Percentiles rank a stretch among this genome's conserved stretches.
Evolutionary conservation across 2,329 filamentous ascomycete species (phyloP).

Genomic region (Penicillium sp.): DNA sequence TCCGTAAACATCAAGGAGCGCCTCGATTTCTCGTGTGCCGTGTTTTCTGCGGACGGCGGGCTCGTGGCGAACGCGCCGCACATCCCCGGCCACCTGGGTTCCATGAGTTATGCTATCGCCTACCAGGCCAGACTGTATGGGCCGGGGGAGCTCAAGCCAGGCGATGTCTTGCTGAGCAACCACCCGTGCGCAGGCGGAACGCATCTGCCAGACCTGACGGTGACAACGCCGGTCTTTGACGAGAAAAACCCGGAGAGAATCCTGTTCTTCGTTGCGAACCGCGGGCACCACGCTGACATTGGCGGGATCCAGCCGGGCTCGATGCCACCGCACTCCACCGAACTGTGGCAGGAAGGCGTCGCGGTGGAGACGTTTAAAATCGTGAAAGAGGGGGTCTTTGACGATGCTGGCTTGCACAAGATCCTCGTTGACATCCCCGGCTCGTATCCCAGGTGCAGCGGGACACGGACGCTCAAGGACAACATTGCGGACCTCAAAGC

Average conservation of each 20-base stretch:
- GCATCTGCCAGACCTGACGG: constrained; percentile 20
- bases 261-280: constrained; percentile 79
- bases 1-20: constrained; percentile 81
- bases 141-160: constrained; percentile 75
- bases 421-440: constrained; percentile 75
- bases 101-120: constrained; percentile 84
- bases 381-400: constrained; percentile 76
- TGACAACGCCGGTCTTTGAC: constrained; percentile 79
- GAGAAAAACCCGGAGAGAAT: constrained; percentile 66
- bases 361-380: constrained; percentile 61
- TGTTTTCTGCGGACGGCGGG: constrained; percentile 77
- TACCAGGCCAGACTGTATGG: constrained; percentile 77
- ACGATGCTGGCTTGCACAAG: constrained; percentile 75
- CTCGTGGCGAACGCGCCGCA: constrained; percentile 74
- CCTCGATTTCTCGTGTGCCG: constrained; percentile 80
- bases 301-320: constrained; percentile 81
- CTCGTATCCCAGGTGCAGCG: constrained; percentile 74
- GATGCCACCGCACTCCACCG: constrained; percentile 69
- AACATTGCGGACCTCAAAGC: constrained; percentile 87
- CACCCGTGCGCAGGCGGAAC: constrained; percentile 5
- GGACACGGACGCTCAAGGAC: constrained; percentile 77
- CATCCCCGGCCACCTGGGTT: constrained; percentile 79
- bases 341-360: constrained; percentile 55
- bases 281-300: constrained; percentile 83
- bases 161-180: constrained; percentile 71